Evolutionary conservation across 495 filamentous ascomycete species (phyloP).

Genomic region (Cetradonia linearis): DNA sequence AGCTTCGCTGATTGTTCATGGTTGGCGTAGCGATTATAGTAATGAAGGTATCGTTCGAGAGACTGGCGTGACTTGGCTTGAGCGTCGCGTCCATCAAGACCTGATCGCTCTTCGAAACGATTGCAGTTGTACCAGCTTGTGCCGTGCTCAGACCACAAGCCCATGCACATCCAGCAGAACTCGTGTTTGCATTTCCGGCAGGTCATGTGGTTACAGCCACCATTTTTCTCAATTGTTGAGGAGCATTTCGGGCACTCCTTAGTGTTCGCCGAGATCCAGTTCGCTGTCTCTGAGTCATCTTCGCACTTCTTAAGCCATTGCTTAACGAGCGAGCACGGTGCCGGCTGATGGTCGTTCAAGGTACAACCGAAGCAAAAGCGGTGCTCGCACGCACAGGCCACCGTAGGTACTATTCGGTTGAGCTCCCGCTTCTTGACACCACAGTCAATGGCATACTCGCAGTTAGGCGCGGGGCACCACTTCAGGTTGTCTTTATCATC

Average conservation of each 20-base stretch:
- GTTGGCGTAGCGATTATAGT: conserved; percentile 97
- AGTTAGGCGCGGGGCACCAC: conserved; percentile 96
- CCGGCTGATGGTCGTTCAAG: conserved; percentile 83
- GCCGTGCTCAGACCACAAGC: conserved; percentile 93
- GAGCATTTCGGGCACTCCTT: conserved; percentile 95
- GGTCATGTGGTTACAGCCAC: conserved; percentile 99
- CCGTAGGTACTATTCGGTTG: conserved; percentile 74
- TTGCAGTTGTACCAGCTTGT: conserved; percentile 99
- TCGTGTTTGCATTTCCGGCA: conserved; percentile 97
- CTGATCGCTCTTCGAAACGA: conserved; percentile 90
- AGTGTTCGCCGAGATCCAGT: conserved; percentile 98
- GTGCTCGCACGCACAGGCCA: conserved; percentile 71
- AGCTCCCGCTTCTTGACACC: conserved; percentile 76
- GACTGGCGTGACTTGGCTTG: conserved; percentile 84
- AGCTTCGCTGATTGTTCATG: conserved; percentile 96
- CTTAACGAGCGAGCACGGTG: conserved; percentile 85
- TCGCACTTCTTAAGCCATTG: conserved; percentile 98
- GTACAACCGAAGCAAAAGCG: conserved; percentile 95
- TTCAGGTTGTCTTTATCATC: conserved; percentile 90
- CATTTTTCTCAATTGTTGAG: conserved; percentile 98
- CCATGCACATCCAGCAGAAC: conserved; percentile 99
- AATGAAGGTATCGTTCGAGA: conserved; percentile 89
- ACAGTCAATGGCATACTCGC: conserved; percentile 85
- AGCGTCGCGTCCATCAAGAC: conserved; percentile 74
- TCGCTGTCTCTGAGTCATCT: conserved; percentile 95